phyloP scores from a whole-genome alignment of 116 monocot species.

The Phalaenopsis hybrid region DNA sequence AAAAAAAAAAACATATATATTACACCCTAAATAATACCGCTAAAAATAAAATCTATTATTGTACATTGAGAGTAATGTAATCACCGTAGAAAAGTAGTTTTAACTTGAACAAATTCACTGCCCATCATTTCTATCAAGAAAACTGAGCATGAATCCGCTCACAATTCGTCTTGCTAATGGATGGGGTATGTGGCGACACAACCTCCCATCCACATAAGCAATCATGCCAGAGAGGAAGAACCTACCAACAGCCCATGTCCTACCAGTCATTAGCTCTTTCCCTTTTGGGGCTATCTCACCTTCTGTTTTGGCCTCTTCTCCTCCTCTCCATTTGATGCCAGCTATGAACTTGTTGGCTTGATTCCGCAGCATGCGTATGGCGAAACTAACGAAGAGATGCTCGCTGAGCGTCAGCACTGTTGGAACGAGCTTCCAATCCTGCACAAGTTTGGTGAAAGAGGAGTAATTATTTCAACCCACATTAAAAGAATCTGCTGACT shows the following conservation, averaged over 20 bases:
- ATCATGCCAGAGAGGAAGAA: slow-evolving; percentile 67
- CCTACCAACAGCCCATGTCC: slow-evolving; percentile 51
- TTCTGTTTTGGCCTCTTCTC: slow-evolving; percentile 4
- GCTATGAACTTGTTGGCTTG: slow-evolving; percentile 37
- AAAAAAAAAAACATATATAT: background rate
- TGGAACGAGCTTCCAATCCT: slow-evolving; percentile 84
- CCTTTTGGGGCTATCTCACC: slow-evolving; percentile 4
- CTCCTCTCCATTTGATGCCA: slow-evolving; percentile 24
- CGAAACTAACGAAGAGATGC: slow-evolving; percentile 79
- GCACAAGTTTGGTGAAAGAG: slow-evolving; percentile 15
- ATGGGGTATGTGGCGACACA: slow-evolving; percentile 80
- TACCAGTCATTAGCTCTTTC: slow-evolving; percentile 11
- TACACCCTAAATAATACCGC: no score
- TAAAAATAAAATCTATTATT: background rate
- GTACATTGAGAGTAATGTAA: no score
- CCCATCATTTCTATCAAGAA: slow-evolving; percentile 48
- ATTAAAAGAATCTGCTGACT: no score
- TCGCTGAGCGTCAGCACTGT: slow-evolving; percentile 73
- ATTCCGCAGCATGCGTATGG: slow-evolving; percentile 51
- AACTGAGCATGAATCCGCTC: slow-evolving; percentile 82
- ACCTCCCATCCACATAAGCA: slow-evolving; percentile 76
- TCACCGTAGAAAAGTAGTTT: background rate
- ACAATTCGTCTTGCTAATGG: slow-evolving; percentile 74
- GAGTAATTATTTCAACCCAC: background rate
- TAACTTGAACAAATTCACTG: slow-evolving; percentile 7